phyloP scores from a whole-genome alignment of 2,329 filamentous ascomycete species.

The Xylaria arbuscula region DNA sequence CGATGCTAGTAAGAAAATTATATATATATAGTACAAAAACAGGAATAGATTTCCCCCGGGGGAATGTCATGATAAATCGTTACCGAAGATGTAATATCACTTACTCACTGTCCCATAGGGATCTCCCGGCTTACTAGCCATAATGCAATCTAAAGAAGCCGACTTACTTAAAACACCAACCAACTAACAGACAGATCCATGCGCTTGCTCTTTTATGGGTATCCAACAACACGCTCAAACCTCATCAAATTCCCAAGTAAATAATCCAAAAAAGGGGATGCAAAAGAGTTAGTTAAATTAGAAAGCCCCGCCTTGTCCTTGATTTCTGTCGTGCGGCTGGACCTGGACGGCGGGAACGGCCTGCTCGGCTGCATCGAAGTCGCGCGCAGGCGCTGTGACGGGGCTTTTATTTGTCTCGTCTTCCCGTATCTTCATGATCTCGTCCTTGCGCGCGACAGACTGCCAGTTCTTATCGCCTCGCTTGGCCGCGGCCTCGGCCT shows the following conservation, averaged over 20 bases:
- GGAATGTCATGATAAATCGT: background rate
- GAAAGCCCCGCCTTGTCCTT: conserved; percentile 25
- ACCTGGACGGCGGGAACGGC: conserved; percentile 38
- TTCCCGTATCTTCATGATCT: conserved; percentile 56
- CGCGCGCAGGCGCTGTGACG: background rate
- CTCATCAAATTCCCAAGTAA: conserved; percentile 17
- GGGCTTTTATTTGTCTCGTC: conserved; percentile 24
- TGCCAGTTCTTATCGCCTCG: conserved; percentile 54
- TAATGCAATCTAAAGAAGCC: conserved; percentile 11
- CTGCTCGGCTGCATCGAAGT: conserved; percentile 38
- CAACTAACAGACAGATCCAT: background rate
- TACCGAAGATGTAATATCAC: background rate
- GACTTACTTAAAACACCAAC: background rate
- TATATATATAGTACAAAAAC: conserved; percentile 14
- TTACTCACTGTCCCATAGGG: background rate
- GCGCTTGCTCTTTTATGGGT: conserved; percentile 28
- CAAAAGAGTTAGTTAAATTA: conserved; percentile 21
- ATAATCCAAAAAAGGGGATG: background rate
- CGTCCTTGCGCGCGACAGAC: conserved; percentile 62
- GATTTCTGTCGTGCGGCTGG: conserved; percentile 23
- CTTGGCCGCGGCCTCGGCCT: conserved; percentile 58
- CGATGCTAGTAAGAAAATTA: background rate
- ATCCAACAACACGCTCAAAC: conserved; percentile 31
- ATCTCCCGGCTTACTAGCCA: background rate
- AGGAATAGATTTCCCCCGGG: background rate